A percentile compares a stretch with the other conserved stretches of the same genome.
Evolutionary conservation across 805 yeast genomes (phyloP).

Genomic region (Kluyveromyces nonfermentans): DNA sequence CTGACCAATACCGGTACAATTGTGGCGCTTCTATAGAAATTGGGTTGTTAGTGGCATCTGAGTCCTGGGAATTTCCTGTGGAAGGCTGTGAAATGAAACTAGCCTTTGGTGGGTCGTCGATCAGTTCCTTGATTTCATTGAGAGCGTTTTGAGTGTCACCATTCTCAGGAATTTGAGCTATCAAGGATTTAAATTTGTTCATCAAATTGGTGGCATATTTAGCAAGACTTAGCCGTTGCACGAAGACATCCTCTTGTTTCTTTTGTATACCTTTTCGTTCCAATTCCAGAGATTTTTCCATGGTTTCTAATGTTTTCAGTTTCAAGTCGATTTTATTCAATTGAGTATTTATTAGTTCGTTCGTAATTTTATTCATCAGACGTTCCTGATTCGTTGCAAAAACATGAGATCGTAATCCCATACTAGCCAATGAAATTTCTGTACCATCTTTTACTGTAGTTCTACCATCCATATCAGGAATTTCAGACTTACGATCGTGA

Average conservation of each 20-base stretch:
- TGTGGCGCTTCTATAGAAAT: slow-evolving; percentile 54
- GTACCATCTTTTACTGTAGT: slow-evolving; percentile 46
- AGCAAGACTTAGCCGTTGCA: slow-evolving; percentile 58
- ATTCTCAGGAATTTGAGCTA: slow-evolving; percentile 15
- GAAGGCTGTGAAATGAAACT: slow-evolving; percentile 17
- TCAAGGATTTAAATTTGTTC: slow-evolving; percentile 27
- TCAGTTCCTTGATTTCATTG: slow-evolving; percentile 18
- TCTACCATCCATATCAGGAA: not conserved
- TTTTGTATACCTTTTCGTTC: slow-evolving; percentile 51
- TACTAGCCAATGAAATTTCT: slow-evolving; percentile 58
- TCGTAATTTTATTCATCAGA: slow-evolving; percentile 53
- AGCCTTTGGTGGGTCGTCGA: slow-evolving; percentile 26
- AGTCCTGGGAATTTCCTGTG: slow-evolving; percentile 8
- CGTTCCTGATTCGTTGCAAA: slow-evolving; percentile 76
- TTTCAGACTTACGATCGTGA: not conserved
- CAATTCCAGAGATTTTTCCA: slow-evolving; percentile 57
- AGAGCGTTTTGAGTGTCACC: slow-evolving; percentile 12
- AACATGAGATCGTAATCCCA: slow-evolving; percentile 71
- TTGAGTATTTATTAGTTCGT: slow-evolving; percentile 51
- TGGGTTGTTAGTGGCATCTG: slow-evolving; percentile 38
- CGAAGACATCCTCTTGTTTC: slow-evolving; percentile 57
- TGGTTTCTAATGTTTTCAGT: slow-evolving; percentile 44
- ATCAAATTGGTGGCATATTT: slow-evolving; percentile 46
- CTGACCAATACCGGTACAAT: slow-evolving; percentile 58
- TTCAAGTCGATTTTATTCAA: slow-evolving; percentile 57